These are phyloP conservation scores for Candida ulmi DNA, from an alignment of 805 yeast species.

Conservation along the genomic window DNA sequence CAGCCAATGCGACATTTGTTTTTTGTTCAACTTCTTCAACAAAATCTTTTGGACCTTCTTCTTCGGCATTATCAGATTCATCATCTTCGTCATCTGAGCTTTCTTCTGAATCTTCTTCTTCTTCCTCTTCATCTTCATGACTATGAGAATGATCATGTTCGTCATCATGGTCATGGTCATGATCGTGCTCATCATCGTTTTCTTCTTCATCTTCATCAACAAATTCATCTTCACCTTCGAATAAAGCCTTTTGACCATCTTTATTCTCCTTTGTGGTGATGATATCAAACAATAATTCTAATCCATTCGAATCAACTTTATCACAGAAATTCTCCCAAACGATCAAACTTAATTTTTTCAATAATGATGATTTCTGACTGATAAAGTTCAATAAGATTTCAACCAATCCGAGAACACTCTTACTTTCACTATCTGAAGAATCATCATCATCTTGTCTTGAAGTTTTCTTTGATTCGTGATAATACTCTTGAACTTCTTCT, in stretches of 20 bases:
- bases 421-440: slow-evolving; percentile 34
- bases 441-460: slow-evolving; percentile 29
- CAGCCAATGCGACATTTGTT: slow-evolving; percentile 61
- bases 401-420: slow-evolving; percentile 45
- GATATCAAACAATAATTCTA: slow-evolving; percentile 48
- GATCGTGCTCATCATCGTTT: slow-evolving; percentile 29
- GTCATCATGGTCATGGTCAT: slow-evolving; percentile 28
- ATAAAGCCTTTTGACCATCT: slow-evolving; percentile 72
- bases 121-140: slow-evolving; percentile 23
- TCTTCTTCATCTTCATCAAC: slow-evolving; percentile 34
- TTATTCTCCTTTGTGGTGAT: slow-evolving; percentile 67
- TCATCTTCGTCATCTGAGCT: slow-evolving; percentile 29
- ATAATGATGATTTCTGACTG: slow-evolving; percentile 50
- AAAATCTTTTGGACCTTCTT: slow-evolving; percentile 21
- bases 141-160: slow-evolving; percentile 22
- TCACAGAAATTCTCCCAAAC: slow-evolving; percentile 54
- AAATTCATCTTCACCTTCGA: slow-evolving; percentile 54
- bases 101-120: slow-evolving; percentile 31
- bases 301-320: slow-evolving; percentile 37
- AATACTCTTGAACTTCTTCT: slow-evolving; percentile 65
- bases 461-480: slow-evolving; percentile 36
- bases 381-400: slow-evolving; percentile 55
- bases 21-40: slow-evolving; percentile 41
- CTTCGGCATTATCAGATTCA: slow-evolving; percentile 25
- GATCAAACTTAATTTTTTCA: slow-evolving; percentile 50